Percentiles rank a stretch among this genome's conserved stretches.
Conservation (phyloP, 805 yeast genomes). For the Komagataella populi region DNA sequence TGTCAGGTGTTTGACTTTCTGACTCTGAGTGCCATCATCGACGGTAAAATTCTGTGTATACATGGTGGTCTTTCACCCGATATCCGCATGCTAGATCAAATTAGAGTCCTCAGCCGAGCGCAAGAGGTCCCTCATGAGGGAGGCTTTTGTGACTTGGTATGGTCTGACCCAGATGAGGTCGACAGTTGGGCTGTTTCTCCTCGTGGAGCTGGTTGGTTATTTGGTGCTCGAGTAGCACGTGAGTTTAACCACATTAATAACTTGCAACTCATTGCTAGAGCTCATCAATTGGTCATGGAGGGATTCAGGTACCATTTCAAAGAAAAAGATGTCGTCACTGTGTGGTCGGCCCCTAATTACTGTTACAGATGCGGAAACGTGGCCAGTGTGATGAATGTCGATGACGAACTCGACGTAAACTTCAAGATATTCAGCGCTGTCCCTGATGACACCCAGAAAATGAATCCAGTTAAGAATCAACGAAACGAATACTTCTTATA, state of each 20-base stretch:
- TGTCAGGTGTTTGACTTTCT: conserved; percentile 93
- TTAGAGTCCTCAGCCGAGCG: conserved; percentile 85
- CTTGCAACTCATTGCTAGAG: conserved; percentile 79
- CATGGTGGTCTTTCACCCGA: conserved; percentile 98
- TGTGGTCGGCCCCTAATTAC: conserved; percentile 96
- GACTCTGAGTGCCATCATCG: conserved; percentile 90
- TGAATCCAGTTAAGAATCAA: conserved; percentile 20
- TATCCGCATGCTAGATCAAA: conserved; percentile 93
- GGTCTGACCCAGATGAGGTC: conserved; percentile 97
- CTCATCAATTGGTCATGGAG: conserved; percentile 97
- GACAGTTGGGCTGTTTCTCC: conserved; percentile 98
- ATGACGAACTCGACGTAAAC: conserved; percentile 73
- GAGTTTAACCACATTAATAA: conserved; percentile 95
- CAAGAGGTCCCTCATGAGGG: conserved; percentile 99
- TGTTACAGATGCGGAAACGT: conserved; percentile 97
- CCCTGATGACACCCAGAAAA: conserved; percentile 53
- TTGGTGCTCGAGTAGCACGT: conserved; percentile 86
- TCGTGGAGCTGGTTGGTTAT: conserved; percentile 97
- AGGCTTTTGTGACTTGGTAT: conserved; percentile 91
- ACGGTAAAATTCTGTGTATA: conserved; percentile 87
- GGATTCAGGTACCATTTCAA: conserved; percentile 95
- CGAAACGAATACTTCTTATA: conserved; percentile 23
- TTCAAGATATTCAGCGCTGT: conserved; percentile 94
- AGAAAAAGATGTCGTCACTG: conserved; percentile 93
- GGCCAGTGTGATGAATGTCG: conserved; percentile 95